Percentiles rank a stretch among this genome's conserved stretches.
Conservation (phyloP, 1,284 basidiomycete genomes). For the Irpex sp. region DNA sequence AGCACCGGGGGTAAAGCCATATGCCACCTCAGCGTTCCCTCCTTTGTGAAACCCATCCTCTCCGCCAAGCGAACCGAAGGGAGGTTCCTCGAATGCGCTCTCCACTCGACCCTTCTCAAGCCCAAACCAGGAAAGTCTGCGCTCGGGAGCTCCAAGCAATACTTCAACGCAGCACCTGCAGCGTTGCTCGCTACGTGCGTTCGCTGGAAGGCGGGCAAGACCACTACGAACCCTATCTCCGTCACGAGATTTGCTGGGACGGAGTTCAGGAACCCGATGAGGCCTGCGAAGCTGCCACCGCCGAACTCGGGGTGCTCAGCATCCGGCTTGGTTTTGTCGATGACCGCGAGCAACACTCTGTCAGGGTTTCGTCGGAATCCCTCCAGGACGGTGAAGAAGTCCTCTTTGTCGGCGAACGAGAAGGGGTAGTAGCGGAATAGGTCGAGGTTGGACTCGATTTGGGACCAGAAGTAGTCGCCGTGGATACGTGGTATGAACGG, state of each 20-base stretch:
- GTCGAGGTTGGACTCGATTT: constrained; percentile 19
- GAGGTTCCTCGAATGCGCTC: constrained; percentile 47
- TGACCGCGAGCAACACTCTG: constrained; percentile 20
- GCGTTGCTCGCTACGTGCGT: constrained; percentile 64
- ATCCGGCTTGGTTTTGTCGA: constrained; percentile 25
- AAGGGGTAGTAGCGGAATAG: constrained; percentile 38
- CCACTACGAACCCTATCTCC: constrained; percentile 49
- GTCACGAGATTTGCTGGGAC: constrained; percentile 35
- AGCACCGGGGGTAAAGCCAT: constrained; percentile 34
- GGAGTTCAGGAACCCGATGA: constrained; percentile 39
- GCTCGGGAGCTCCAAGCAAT: constrained; percentile 46
- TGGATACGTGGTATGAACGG: constrained; percentile 26
- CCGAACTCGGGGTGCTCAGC: constrained; percentile 1
- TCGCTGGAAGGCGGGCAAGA: constrained; percentile 57
- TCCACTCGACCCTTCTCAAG: constrained; percentile 63
- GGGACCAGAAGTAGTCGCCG: constrained; percentile 12
- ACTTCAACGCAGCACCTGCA: constrained; percentile 54
- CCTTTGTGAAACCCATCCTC: constrained; percentile 58
- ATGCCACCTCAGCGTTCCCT: constrained; percentile 55
- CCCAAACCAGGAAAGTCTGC: constrained; percentile 44
- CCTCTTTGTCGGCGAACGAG: constrained; percentile 17
- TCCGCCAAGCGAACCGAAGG: constrained; percentile 49
- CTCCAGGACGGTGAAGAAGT: constrained; percentile 15
- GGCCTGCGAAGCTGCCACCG: constrained; percentile 34
- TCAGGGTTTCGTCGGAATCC: constrained; percentile 12